phyloP scores from a whole-genome alignment of 2,329 filamentous ascomycete species.

The Coccinonectria pachysandricola region DNA sequence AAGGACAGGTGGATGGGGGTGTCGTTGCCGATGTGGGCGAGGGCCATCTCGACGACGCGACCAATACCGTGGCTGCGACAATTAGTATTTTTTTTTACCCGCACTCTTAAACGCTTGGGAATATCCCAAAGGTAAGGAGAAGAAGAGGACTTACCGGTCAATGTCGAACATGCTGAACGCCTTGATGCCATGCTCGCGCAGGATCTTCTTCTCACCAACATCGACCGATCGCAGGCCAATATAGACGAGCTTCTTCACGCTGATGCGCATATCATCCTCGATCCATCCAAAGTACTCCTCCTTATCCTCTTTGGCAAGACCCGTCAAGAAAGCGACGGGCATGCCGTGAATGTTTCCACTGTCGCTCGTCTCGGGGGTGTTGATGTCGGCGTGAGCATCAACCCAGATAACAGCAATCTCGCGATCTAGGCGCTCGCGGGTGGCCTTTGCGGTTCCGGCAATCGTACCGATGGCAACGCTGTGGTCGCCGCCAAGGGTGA shows the following conservation, averaged over 20 bases:
- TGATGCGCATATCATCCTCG: conserved; percentile 57
- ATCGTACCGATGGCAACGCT: conserved; percentile 93
- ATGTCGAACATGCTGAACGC: conserved; percentile 99
- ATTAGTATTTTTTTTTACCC: no score
- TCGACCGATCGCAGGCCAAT: conserved; percentile 94
- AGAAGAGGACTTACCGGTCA: conserved; percentile 61
- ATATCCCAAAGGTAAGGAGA: no score
- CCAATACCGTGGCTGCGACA: conserved; percentile 89
- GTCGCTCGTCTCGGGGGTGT: conserved; percentile 80
- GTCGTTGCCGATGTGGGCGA: conserved; percentile 87
- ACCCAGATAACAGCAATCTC: conserved; percentile 98
- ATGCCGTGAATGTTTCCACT: conserved; percentile 97
- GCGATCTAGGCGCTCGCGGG: conserved; percentile 67
- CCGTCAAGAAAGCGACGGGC: conserved; percentile 87
- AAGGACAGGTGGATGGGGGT: conserved; percentile 96
- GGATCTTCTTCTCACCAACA: conserved; percentile 81
- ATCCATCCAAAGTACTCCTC: conserved; percentile 88
- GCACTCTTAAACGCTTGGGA: no score
- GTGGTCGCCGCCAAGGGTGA: conserved; percentile 94
- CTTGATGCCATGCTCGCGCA: conserved; percentile 82
- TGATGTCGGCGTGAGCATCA: conserved; percentile 96
- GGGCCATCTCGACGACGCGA: conserved; percentile 94
- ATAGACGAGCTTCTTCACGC: conserved; percentile 81
- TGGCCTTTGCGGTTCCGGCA: conserved; percentile 75
- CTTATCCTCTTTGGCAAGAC: conserved; percentile 65